Conservation (phyloP, 495 filamentous ascomycete species). For the Glarea lozoyensis region DNA sequence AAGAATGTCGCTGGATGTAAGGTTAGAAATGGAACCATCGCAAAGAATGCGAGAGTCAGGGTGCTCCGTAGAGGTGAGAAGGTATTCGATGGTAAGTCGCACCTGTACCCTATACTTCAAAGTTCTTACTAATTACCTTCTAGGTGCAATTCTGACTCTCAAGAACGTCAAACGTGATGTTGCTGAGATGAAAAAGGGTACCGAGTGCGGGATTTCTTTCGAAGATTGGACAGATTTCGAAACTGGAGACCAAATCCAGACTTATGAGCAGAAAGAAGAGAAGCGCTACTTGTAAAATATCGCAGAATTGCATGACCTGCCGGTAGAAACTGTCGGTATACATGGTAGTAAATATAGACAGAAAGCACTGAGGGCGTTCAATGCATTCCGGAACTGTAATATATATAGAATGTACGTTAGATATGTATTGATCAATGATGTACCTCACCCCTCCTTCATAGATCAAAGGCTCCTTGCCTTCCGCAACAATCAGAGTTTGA, state of each 20-base stretch:
- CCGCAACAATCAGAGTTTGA: too few species aligned
- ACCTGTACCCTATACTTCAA: neutral
- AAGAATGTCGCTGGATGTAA: slow-evolving; percentile 78
- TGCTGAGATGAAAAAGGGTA: slow-evolving; percentile 77
- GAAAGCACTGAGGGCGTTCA: too few species aligned
- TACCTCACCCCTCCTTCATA: too few species aligned
- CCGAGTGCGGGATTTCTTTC: slow-evolving; percentile 88
- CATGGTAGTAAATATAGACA: neutral
- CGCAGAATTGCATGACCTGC: neutral
- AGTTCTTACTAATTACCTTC: slow-evolving; percentile 1
- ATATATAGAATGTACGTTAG: too few species aligned
- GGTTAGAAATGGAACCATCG: slow-evolving; percentile 72
- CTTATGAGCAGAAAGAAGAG: slow-evolving; percentile 70
- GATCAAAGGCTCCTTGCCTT: too few species aligned
- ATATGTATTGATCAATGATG: too few species aligned
- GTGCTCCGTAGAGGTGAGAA: slow-evolving; percentile 58
- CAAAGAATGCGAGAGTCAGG: slow-evolving; percentile 50
- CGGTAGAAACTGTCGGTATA: neutral
- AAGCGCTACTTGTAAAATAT: slow-evolving; percentile 54
- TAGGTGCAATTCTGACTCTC: slow-evolving; percentile 68
- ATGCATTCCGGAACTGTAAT: too few species aligned
- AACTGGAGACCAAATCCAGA: slow-evolving; percentile 77
- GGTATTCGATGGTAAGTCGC: slow-evolving; percentile 68
- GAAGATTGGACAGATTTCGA: slow-evolving; percentile 67
- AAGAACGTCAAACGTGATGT: slow-evolving; percentile 92